A percentile compares a stretch with the other conserved stretches of the same genome.
Conservation (phyloP, 2,329 filamentous ascomycete genomes). For the Knufia petricola region DNA sequence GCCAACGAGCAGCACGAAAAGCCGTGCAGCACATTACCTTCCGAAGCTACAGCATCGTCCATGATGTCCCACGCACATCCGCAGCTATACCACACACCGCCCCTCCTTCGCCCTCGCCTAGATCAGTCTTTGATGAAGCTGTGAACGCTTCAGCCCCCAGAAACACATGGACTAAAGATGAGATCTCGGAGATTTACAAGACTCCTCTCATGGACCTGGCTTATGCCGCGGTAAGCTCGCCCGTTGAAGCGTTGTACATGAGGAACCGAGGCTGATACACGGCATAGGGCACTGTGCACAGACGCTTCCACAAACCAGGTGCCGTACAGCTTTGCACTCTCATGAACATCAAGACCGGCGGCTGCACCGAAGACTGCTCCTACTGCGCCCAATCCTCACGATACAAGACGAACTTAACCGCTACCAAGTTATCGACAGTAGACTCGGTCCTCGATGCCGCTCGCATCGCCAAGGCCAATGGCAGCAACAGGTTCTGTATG, state of each 20-base stretch:
- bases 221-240: conserved; percentile 62
- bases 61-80: conserved; percentile 19
- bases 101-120: conserved; percentile 16
- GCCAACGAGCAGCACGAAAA: conserved; percentile 15
- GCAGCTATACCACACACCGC: conserved; percentile 11
- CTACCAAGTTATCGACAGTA: conserved; percentile 63
- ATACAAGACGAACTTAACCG: conserved; percentile 66
- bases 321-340: conserved; percentile 87
- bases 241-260: too few species aligned
- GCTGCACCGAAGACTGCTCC: conserved; percentile 84
- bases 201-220: conserved; percentile 70
- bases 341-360: conserved; percentile 94
- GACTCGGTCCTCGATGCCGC: conserved; percentile 73
- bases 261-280: not conserved
- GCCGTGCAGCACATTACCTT: conserved; percentile 11
- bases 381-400: conserved; percentile 87
- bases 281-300: conserved; percentile 63
- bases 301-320: conserved; percentile 72
- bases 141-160: conserved; percentile 52
- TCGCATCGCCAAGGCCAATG: conserved; percentile 66
- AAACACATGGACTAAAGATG: conserved; percentile 69
- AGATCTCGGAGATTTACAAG: conserved; percentile 74
- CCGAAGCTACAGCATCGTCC: conserved; percentile 22
- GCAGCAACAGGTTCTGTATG: conserved; percentile 90
- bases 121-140: conserved; percentile 37